Conservation (phyloP, 2,329 filamentous ascomycete genomes). For the Colletotrichum tanaceti region DNA sequence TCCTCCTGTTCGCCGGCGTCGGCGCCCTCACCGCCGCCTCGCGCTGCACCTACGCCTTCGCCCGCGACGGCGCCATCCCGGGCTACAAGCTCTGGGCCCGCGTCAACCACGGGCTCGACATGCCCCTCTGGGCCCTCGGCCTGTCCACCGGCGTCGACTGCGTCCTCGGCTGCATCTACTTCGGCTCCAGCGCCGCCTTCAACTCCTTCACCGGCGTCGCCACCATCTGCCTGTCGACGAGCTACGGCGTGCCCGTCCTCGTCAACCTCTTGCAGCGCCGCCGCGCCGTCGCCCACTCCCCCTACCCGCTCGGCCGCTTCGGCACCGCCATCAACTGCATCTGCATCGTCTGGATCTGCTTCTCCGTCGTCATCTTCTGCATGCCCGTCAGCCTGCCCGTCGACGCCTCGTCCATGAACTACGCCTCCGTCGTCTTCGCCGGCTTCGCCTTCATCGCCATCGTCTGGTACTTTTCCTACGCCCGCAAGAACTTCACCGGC, state of each 20-base stretch:
- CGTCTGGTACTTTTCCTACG: slow-evolving; percentile 72
- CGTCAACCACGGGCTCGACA: slow-evolving; percentile 73
- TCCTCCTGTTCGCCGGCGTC: slow-evolving; percentile 80
- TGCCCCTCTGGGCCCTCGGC: slow-evolving; percentile 76
- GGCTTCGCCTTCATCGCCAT: slow-evolving; percentile 70
- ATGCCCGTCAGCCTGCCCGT: slow-evolving; percentile 76
- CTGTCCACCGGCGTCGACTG: slow-evolving; percentile 77
- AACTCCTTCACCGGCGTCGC: slow-evolving; percentile 84
- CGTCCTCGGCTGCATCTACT: slow-evolving; percentile 81
- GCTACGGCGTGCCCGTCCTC: slow-evolving; percentile 80
- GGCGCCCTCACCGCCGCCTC: slow-evolving; percentile 80
- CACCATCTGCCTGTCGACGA: slow-evolving; percentile 80
- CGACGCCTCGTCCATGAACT: slow-evolving; percentile 70
- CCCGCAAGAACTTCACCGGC: slow-evolving; percentile 72
- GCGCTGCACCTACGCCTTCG: slow-evolving; percentile 81
- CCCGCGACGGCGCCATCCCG: slow-evolving; percentile 79
- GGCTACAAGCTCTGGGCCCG: slow-evolving; percentile 73
- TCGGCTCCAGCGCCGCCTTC: slow-evolving; percentile 81
- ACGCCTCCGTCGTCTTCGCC: slow-evolving; percentile 73
- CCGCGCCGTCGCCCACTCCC: slow-evolving; percentile 72
- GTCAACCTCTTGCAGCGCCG: slow-evolving; percentile 76
- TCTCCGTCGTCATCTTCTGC: slow-evolving; percentile 79
- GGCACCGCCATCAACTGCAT: slow-evolving; percentile 75
- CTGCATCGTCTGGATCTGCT: slow-evolving; percentile 76
- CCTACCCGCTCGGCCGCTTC: slow-evolving; percentile 76